Base-by-base conservation (phyloP, 768 basidiomycete species). In the Leucocoprinus leucothites region DNA sequence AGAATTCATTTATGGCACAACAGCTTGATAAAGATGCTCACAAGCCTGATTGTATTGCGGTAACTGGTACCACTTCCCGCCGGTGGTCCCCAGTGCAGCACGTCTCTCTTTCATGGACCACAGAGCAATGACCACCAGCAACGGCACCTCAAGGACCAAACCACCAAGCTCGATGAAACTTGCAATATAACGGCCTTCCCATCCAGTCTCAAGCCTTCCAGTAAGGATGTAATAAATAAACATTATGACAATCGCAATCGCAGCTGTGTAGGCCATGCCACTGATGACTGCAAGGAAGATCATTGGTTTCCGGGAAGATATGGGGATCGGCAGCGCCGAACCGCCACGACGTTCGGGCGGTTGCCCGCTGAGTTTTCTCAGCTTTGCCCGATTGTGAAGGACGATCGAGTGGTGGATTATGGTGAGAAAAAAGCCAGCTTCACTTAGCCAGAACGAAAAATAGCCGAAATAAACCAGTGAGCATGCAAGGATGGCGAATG, bases 91-190 rank as follows among this genome's bases (percentile, higher is more conserved):
- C 7, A 42, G n/a, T n/a, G 42, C 9, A 16, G 18, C 25, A 13
- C 51, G 24, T 28, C 51, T 42, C 41, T 51, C 41, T 22, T 28
- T 24, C 38, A 41, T 41, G 28, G 38, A 51, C 51, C 51, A 43
- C 25, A 51, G 24, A 3, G 51, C 51, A 28, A 51, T 43, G 14
- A 43, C 26, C 13, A 51, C 41, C 51, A 51, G 14, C 24, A 51
- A 42, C 8, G 51, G 40, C 9, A 34, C 21, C 22, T 51, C 51
- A 14, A 51, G 13, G 24, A 19, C 21, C 24, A 51, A 24, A n/a
- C 22, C 25, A 11, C 7, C 25, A 43, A 28, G 9, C 41, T 51
- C 51, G 16, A 51, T 18, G 7, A 35, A 2, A n/a, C 19, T 13
- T 9, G 51, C 21, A 31, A 51, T 42, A 41, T 26, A 51, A 16